Conservation (phyloP, 2,329 filamentous ascomycete genomes). For the Colletotrichum tabaci region DNA sequence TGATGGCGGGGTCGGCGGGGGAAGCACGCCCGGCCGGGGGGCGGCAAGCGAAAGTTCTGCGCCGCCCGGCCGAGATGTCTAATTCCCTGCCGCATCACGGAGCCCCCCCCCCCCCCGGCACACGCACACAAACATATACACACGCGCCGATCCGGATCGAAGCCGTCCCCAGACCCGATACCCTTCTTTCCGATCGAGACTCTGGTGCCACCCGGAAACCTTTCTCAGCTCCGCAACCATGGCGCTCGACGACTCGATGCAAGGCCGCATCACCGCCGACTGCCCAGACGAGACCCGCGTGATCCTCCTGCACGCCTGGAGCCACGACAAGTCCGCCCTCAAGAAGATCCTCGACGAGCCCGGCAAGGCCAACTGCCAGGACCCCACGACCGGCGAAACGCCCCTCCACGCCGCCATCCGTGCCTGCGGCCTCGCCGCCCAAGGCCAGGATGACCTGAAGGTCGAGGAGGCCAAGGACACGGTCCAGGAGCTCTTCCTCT, state of each 20-base stretch:
- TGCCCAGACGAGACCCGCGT: constrained; percentile 67
- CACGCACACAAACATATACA: background rate
- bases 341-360: constrained; percentile 77
- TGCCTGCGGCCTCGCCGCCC: constrained; percentile 69
- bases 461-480: constrained; percentile 77
- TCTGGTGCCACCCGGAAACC: background rate
- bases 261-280: constrained; percentile 66
- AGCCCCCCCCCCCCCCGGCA: constrained; percentile 7
- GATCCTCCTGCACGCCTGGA: constrained; percentile 70
- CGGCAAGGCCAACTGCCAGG: constrained; percentile 81
- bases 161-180: constrained; percentile 10
- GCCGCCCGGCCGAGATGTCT: constrained; percentile 26
- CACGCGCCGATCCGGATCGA: constrained; percentile 27
- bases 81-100: constrained; percentile 24
- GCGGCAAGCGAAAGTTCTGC: constrained; percentile 21
- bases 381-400: constrained; percentile 87
- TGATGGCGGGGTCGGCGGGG: constrained; percentile 39
- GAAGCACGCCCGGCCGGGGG: constrained; percentile 15
- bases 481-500: constrained; percentile 83
- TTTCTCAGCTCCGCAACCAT: constrained; percentile 42
- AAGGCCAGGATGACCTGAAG: constrained; percentile 51
- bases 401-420: constrained; percentile 93
- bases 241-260: constrained; percentile 65
- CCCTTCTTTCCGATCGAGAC: constrained; percentile 4
- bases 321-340: constrained; percentile 75